Evolutionary conservation across 2,329 filamentous ascomycete species (phyloP), one percentile per base, ranked within the genome.

Genomic region (Cercospora janseana): DNA sequence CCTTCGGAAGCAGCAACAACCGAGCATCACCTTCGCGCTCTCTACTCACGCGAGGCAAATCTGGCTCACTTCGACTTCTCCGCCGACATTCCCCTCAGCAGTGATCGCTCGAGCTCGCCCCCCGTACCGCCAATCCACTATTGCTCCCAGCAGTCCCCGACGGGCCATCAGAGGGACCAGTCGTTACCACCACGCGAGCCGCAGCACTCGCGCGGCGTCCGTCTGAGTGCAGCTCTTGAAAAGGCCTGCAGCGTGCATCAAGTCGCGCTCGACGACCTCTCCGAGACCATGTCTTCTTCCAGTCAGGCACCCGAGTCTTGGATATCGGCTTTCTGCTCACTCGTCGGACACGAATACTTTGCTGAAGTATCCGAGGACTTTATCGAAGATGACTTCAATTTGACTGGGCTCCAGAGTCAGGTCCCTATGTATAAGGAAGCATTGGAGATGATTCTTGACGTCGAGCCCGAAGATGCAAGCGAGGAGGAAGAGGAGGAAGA

Each of bases 361-460:
- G 93, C 93, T 56, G 93, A 98, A 75, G 92, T 98, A 43, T 93
- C 89, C 37, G 93, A 98, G 73, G 93, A 98, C 66, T 98, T 98
- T 65, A 97, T 98, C 67, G 93, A 98, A 71, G 93, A 98, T 82
- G 93, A 98, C 72, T 98, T 98, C 79, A 98, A 98, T 72, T 78
- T 98, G 59, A 98, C 93, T 1, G 93, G 93, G 42, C 78, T 98
- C 64, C 90, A 95, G 72, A 87, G 85, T 53, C 92, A 97, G 73
- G 93, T 98, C 45, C 86, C 89, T 58, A 95, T 96, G 88, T 98
- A 98, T 72, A 98, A 97, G 73, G 93, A 98, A 73, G 93, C 93
- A 9, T 75, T 98, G 57, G 93, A 98, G 81, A 96, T 98, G 92
- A 97, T 98, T 60, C 79, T 98, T 58, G 93, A 98, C 63, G 93